These are phyloP conservation scores for Coniferiporia weirii DNA, from an alignment of 1,284 basidiomycete species.

Conservation along the genomic window DNA sequence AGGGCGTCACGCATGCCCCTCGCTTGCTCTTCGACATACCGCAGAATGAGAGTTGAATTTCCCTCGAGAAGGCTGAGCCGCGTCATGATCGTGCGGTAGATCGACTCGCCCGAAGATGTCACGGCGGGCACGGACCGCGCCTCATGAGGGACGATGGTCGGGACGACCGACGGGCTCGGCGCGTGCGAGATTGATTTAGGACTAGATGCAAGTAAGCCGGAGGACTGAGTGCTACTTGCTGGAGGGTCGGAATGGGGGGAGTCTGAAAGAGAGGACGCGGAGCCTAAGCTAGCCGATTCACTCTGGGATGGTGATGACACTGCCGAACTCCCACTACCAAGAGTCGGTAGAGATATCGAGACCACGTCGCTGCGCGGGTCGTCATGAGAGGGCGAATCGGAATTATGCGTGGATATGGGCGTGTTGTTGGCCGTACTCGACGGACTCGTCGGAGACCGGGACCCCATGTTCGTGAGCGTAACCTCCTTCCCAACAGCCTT, in stretches of 20 bases:
- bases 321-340: not conserved
- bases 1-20: conserved; percentile 73
- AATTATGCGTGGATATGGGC: not conserved
- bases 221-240: not conserved
- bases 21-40: conserved; percentile 91
- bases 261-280: conserved; percentile 7
- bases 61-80: conserved; percentile 81
- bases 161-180: conserved; percentile 16
- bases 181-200: not conserved
- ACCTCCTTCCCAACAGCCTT: not conserved
- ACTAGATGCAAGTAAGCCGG: not conserved
- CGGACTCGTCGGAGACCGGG: not conserved
- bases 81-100: conserved; percentile 96
- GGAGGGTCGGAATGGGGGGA: not conserved
- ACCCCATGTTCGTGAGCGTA: not conserved
- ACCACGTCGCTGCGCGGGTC: not conserved
- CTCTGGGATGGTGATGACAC: not conserved
- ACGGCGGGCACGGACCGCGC: conserved; percentile 19
- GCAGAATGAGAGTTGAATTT: conserved; percentile 82
- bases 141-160: conserved; percentile 22
- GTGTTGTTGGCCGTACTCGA: not conserved
- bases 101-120: conserved; percentile 76
- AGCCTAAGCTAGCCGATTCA: not conserved
- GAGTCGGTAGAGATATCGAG: not conserved
- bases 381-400: not conserved